Evolutionary conservation across 805 yeast species (phyloP).

Genomic region (Candida coleopterorum): DNA sequence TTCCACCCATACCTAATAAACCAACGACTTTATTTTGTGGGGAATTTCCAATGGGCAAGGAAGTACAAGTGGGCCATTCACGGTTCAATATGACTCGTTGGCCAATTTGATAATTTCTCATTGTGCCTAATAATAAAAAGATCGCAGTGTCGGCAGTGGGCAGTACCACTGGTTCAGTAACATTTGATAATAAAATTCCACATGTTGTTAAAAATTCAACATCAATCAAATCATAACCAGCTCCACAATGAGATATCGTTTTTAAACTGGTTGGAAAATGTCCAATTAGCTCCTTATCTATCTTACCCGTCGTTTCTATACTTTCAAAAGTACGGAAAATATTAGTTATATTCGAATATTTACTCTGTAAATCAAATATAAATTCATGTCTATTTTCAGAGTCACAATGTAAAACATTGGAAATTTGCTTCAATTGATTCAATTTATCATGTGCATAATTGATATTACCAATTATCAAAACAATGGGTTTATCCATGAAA

Average conservation of each 20-base stretch:
- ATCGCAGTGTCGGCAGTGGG: constrained; percentile 74
- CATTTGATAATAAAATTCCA: constrained; percentile 59
- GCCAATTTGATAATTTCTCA: constrained; percentile 64
- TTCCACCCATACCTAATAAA: constrained; percentile 83
- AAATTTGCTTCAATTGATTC: constrained; percentile 45
- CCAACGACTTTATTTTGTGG: constrained; percentile 79
- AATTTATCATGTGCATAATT: constrained; percentile 61
- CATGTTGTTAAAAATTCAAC: constrained; percentile 45
- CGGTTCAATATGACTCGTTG: constrained; percentile 49
- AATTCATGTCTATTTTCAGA: constrained; percentile 36
- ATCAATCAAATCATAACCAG: constrained; percentile 73
- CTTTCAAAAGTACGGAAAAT: constrained; percentile 53
- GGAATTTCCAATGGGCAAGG: constrained; percentile 60
- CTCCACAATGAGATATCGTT: constrained; percentile 60
- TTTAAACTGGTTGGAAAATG: constrained; percentile 51
- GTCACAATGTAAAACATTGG: constrained; percentile 34
- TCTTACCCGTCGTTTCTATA: constrained; percentile 50
- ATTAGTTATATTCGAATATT: constrained; percentile 38
- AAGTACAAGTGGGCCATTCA: constrained; percentile 45
- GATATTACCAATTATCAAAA: constrained; percentile 61
- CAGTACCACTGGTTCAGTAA: constrained; percentile 59
- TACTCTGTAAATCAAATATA: constrained; percentile 36
- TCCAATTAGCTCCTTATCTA: constrained; percentile 56
- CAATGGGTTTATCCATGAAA: constrained; percentile 52
- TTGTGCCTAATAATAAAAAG: constrained; percentile 54